These are phyloP conservation scores for Blumeria graminis DNA, from an alignment of 2,329 filamentous ascomycete species.

Conservation along the genomic window DNA sequence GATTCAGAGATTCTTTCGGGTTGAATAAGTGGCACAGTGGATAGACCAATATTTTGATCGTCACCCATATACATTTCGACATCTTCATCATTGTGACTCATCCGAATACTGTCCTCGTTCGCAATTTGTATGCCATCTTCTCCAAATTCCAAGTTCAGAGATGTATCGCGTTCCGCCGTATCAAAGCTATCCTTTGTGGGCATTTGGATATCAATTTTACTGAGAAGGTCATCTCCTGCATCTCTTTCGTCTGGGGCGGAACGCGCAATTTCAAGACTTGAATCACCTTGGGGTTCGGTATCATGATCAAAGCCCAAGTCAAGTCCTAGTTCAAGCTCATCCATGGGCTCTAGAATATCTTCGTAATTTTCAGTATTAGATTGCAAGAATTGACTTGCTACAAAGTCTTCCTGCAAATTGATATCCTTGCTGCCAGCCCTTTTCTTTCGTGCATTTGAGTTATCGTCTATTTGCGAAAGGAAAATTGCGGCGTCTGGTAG, in stretches of 20 bases:
- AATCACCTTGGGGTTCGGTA: constrained; percentile 20
- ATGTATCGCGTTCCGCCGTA: constrained; percentile 25
- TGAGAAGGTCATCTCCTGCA: constrained; percentile 43
- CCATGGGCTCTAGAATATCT: constrained; percentile 25
- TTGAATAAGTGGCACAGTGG: constrained; percentile 23
- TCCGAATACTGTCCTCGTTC: constrained; percentile 26
- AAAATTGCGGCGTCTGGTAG: constrained; percentile 75
- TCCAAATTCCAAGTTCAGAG: constrained; percentile 27
- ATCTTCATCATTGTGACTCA: constrained; percentile 38
- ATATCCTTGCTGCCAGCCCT: constrained; percentile 38
- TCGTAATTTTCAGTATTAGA: constrained; percentile 32
- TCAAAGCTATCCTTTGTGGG: constrained; percentile 29
- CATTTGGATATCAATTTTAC: constrained; percentile 32
- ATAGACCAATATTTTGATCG: constrained; percentile 28
- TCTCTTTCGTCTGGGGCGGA: constrained; percentile 47
- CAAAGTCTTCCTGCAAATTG: constrained; percentile 43
- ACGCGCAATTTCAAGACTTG: constrained; percentile 73
- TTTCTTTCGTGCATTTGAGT: constrained; percentile 29
- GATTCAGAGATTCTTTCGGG: constrained; percentile 44
- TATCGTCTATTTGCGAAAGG: constrained; percentile 47
- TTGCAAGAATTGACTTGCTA: constrained; percentile 60
- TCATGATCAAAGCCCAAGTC: constrained; percentile 43
- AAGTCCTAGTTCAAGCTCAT: constrained; percentile 47
- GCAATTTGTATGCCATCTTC: constrained; percentile 4
- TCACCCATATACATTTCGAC: constrained; percentile 37